Conservation (phyloP, 352 stramenopile species). For the Sclerospora graminicola region DNA sequence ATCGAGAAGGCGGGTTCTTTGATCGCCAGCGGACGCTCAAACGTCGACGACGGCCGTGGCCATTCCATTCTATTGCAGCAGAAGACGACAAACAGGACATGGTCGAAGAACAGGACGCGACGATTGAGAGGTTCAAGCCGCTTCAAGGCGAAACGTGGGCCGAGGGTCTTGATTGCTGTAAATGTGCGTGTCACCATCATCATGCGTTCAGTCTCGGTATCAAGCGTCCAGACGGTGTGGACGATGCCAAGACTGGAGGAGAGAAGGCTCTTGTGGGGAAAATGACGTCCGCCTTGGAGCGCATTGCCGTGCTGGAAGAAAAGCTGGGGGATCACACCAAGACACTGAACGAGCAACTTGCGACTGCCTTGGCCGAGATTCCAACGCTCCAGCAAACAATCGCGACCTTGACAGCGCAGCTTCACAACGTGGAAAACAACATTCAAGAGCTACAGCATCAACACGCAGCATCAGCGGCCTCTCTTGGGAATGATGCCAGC, state of each 20-base stretch:
- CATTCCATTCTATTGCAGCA: slow-evolving; percentile 41
- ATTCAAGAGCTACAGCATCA: slow-evolving; percentile 33
- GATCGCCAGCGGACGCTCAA: slow-evolving; percentile 60
- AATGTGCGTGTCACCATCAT: slow-evolving; percentile 35
- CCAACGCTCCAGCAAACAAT: slow-evolving; percentile 36
- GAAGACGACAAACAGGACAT: slow-evolving; percentile 22
- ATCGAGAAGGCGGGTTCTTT: slow-evolving; percentile 72
- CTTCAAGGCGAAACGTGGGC: slow-evolving; percentile 14
- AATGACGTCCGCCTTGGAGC: slow-evolving; percentile 22
- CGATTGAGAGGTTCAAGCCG: slow-evolving; percentile 5
- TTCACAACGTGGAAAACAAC: slow-evolving; percentile 32
- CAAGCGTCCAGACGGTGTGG: neutral
- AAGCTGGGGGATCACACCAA: slow-evolving; percentile 33
- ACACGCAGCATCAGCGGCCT: slow-evolving; percentile 10
- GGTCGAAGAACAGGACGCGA: slow-evolving; percentile 9
- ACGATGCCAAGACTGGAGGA: neutral
- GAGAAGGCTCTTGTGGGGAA: slow-evolving; percentile 11
- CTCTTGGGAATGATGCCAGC: slow-evolving; percentile 13
- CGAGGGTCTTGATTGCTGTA: slow-evolving; percentile 27
- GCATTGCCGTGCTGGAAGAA: slow-evolving; percentile 30
- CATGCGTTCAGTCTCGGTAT: slow-evolving; percentile 1
- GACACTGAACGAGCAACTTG: slow-evolving; percentile 31
- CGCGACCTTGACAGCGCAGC: slow-evolving; percentile 27
- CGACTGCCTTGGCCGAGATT: slow-evolving; percentile 25
- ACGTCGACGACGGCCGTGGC: slow-evolving; percentile 39